Evolutionary conservation across 2,329 filamentous ascomycete species (phyloP).

Genomic region (Cadophora gregata): DNA sequence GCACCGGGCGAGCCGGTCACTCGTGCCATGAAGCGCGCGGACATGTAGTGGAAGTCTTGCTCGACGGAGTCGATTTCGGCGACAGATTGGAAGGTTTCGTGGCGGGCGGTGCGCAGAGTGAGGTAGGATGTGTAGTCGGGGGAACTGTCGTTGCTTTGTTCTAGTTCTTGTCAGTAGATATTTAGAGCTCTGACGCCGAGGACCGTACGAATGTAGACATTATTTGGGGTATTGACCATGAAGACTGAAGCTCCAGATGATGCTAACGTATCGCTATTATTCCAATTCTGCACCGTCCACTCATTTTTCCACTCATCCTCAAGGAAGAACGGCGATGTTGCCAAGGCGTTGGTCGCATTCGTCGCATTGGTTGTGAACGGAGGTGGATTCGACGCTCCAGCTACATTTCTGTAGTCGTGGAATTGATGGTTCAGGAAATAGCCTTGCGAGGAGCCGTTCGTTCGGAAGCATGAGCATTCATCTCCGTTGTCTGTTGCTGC

Average conservation of each 20-base stretch:
- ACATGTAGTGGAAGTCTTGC: conserved; percentile 40
- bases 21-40: conserved; percentile 40
- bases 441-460: conserved; percentile 37
- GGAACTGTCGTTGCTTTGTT: conserved; percentile 31
- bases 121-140: conserved; percentile 39
- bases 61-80: conserved; percentile 41
- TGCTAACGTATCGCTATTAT: conserved; percentile 36
- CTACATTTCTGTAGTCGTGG: conserved; percentile 39
- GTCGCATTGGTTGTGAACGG: conserved; percentile 27
- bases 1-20: conserved; percentile 41
- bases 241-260: conserved; percentile 33
- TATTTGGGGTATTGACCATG: conserved; percentile 41
- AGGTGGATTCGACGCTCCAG: conserved; percentile 26
- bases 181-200: not conserved
- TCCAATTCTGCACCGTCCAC: conserved; percentile 42
- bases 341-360: conserved; percentile 29
- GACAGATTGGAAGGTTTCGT: conserved; percentile 39
- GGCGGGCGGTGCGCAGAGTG: conserved; percentile 42
- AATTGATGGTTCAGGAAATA: conserved; percentile 43
- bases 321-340: conserved; percentile 37
- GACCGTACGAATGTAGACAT: conserved; percentile 42
- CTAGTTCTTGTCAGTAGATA: conserved; percentile 18
- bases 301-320: conserved; percentile 36
- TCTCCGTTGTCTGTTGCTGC: conserved; percentile 40
- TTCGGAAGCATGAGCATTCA: conserved; percentile 41